Evolutionary conservation across 2,329 filamentous ascomycete species (phyloP).

Genomic region (Aspergillus uvarum): DNA sequence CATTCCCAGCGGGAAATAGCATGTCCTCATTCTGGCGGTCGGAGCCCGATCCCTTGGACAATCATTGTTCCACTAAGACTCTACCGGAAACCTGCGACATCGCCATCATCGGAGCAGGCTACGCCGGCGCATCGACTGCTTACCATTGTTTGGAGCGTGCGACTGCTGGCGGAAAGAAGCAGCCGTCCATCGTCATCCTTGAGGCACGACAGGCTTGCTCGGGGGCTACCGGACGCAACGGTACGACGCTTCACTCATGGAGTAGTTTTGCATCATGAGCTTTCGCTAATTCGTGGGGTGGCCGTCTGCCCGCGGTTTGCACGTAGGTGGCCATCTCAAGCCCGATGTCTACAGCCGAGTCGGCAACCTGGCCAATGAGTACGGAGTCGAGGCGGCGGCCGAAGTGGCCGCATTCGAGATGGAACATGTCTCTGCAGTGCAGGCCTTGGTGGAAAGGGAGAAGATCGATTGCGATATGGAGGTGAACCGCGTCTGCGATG

Average conservation of each 20-base stretch:
- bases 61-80: constrained; percentile 39
- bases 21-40: constrained; percentile 46
- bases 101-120: constrained; percentile 48
- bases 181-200: constrained; percentile 37
- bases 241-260: constrained; percentile 18
- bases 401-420: constrained; percentile 44
- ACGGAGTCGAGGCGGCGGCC: constrained; percentile 37
- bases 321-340: constrained; percentile 42
- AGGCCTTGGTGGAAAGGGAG: constrained; percentile 41
- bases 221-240: constrained; percentile 46
- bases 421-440: constrained; percentile 41
- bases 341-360: constrained; percentile 45
- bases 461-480: constrained; percentile 46
- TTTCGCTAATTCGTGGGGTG: neutral
- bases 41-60: constrained; percentile 41
- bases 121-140: constrained; percentile 43
- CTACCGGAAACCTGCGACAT: constrained; percentile 45
- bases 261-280: neutral
- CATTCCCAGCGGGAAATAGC: constrained; percentile 23
- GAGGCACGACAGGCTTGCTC: constrained; percentile 45
- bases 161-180: neutral
- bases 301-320: too few relatives aligned
- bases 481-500: constrained; percentile 42
- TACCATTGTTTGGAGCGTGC: constrained; percentile 40
- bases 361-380: constrained; percentile 29